Percentiles rank a stretch among this genome's conserved stretches.
Evolutionary conservation across 495 filamentous ascomycete species (phyloP).

Genomic region (Daldinia caldariorum): DNA sequence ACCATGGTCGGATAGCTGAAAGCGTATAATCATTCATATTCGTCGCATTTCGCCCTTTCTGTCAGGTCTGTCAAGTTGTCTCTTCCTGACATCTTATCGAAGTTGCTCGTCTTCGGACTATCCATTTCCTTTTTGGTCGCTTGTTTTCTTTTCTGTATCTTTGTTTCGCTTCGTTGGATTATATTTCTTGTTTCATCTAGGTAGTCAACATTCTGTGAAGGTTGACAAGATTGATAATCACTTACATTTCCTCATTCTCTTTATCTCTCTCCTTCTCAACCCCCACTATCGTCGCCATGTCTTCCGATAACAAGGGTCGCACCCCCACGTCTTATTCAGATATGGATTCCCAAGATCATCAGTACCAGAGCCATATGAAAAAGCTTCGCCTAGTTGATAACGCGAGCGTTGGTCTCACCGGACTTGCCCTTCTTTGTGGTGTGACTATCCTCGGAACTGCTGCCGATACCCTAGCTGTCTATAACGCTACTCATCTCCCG

Average conservation of each 20-base stretch:
- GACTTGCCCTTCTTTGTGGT: conserved; percentile 59
- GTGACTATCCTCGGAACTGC: conserved; percentile 60
- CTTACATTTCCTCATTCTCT: conserved; percentile 21
- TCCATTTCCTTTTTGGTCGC: conserved; percentile 23
- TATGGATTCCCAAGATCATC: conserved; percentile 50
- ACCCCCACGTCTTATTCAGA: conserved; percentile 49
- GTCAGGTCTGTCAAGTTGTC: conserved; percentile 21
- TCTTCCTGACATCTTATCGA: conserved; percentile 37
- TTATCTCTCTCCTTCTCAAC: neutral
- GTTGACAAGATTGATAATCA: conserved; percentile 19
- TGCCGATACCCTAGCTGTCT: conserved; percentile 59
- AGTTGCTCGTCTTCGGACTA: conserved; percentile 17
- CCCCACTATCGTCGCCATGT: conserved; percentile 33
- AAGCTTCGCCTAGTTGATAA: conserved; percentile 53
- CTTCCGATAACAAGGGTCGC: conserved; percentile 42
- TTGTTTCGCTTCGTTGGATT: conserved; percentile 22
- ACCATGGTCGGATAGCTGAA: conserved; percentile 17
- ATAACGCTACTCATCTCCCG: conserved; percentile 59
- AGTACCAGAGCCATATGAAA: conserved; percentile 51
- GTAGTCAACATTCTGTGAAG: conserved; percentile 35
- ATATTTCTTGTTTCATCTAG: conserved; percentile 24
- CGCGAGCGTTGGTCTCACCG: conserved; percentile 55
- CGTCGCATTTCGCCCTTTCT: conserved; percentile 25
- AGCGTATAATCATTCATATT: conserved; percentile 40
- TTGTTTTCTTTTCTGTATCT: conserved; percentile 29